phyloP scores from a whole-genome alignment of 2,329 filamentous ascomycete species.

The Phialocephala subalpina region DNA sequence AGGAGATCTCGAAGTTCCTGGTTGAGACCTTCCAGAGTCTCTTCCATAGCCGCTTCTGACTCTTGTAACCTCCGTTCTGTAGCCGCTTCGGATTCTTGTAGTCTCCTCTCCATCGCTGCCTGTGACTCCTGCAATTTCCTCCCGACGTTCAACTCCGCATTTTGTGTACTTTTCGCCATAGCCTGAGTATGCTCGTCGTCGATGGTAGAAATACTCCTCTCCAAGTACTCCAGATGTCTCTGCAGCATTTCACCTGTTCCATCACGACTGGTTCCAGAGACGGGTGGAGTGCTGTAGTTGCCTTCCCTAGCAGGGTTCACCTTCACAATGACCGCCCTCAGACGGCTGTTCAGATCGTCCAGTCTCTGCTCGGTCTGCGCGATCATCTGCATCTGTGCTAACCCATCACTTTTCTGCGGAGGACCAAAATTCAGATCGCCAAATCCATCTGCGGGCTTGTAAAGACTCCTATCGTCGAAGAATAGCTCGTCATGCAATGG shows the following conservation, averaged over 20 bases:
- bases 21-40: slow-evolving; percentile 69
- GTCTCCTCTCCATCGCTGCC: slow-evolving; percentile 10
- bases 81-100: slow-evolving; percentile 17
- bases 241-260: slow-evolving; percentile 22
- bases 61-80: slow-evolving; percentile 24
- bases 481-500: slow-evolving; percentile 64
- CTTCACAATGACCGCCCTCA: slow-evolving; percentile 72
- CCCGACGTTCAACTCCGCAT: slow-evolving; percentile 10
- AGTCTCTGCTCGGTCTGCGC: slow-evolving; percentile 70
- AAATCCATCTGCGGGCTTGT: slow-evolving; percentile 67
- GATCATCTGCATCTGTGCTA: slow-evolving; percentile 57
- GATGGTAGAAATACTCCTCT: slow-evolving; percentile 69
- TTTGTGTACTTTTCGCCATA: slow-evolving; percentile 11
- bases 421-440: slow-evolving; percentile 36
- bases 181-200: slow-evolving; percentile 57
- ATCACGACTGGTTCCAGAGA: slow-evolving; percentile 52
- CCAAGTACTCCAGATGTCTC: slow-evolving; percentile 69
- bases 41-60: slow-evolving; percentile 48
- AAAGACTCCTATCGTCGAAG: slow-evolving; percentile 82
- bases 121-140: slow-evolving; percentile 13
- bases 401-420: slow-evolving; percentile 26
- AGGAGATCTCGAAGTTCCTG: slow-evolving; percentile 68
- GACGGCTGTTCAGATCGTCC: slow-evolving; percentile 70
- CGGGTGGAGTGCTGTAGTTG: slow-evolving; percentile 35
- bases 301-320: slow-evolving; percentile 58